Conservation (phyloP, 2,329 filamentous ascomycete species). For the Fusarium compactum region DNA sequence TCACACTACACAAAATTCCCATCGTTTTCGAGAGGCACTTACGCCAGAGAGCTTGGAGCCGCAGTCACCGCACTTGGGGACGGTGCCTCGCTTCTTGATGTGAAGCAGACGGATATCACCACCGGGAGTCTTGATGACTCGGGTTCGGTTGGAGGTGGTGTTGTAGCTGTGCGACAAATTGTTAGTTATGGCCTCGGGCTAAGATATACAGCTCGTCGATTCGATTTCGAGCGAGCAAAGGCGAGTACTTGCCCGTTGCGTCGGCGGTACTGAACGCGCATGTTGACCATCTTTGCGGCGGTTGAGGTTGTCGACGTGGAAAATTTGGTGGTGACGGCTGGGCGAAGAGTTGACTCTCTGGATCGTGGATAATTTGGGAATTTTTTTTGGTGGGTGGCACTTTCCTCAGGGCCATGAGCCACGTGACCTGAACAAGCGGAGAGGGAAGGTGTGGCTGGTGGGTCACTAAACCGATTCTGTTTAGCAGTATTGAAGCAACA, state of each 20-base stretch:
- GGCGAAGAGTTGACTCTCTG: constrained; percentile 2
- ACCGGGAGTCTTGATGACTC: constrained; percentile 95
- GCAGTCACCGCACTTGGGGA: constrained; percentile 99
- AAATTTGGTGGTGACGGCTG: constrained; percentile 12
- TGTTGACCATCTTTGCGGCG: constrained; percentile 68
- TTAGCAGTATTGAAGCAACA: not conserved
- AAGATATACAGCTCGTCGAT: constrained; percentile 26
- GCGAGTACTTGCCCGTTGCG: constrained; percentile 78
- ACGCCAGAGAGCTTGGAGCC: constrained; percentile 97
- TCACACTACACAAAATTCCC: constrained; percentile 23
- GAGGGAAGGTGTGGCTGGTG: not conserved
- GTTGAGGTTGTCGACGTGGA: constrained; percentile 12
- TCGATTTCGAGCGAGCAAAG: constrained; percentile 37
- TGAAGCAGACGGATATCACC: constrained; percentile 95
- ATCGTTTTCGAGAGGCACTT: constrained; percentile 65
- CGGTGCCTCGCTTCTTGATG: constrained; percentile 99
- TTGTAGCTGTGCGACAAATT: constrained; percentile 78
- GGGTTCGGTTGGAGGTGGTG: constrained; percentile 96
- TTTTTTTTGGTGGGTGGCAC: constrained; percentile 54
- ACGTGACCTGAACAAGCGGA: not conserved
- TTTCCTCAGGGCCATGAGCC: not conserved
- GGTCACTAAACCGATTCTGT: not conserved
- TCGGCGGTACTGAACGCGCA: constrained; percentile 70
- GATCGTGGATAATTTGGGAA: constrained; percentile 28
- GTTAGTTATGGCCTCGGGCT: constrained; percentile 42